A percentile compares a stretch with the other conserved stretches of the same genome.
These are phyloP conservation scores for Epichloe sibirici DNA, from an alignment of 2,329 filamentous ascomycete species.

Conservation along the genomic window DNA sequence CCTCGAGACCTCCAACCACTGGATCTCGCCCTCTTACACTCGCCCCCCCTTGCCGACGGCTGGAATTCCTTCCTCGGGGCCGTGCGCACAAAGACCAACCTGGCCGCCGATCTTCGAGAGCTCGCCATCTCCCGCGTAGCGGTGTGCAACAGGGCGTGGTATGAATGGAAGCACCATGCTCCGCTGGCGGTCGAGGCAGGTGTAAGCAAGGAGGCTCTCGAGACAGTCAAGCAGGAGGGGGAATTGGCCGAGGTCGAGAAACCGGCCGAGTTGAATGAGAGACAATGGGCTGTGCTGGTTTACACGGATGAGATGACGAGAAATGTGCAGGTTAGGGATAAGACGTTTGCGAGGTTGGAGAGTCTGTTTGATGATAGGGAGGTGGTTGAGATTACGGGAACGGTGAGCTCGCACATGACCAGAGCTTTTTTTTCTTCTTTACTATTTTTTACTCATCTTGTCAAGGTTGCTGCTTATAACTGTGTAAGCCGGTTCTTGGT, in stretches of 20 bases:
- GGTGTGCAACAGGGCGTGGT: constrained; percentile 69
- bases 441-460: background rate
- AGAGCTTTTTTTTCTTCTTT: background rate
- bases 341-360: constrained; percentile 53
- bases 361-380: constrained; percentile 53
- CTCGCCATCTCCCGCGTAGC: constrained; percentile 73
- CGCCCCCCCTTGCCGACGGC: constrained; percentile 66
- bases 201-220: constrained; percentile 38
- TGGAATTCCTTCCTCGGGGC: constrained; percentile 61
- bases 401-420: constrained; percentile 31
- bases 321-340: constrained; percentile 55
- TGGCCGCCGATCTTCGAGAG: constrained; percentile 52
- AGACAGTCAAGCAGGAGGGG: constrained; percentile 25
- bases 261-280: constrained; percentile 35
- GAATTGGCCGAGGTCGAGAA: constrained; percentile 13
- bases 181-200: constrained; percentile 51
- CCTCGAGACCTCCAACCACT: constrained; percentile 61
- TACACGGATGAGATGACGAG: constrained; percentile 80
- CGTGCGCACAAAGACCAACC: constrained; percentile 39
- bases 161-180: constrained; percentile 73
- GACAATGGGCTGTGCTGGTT: constrained; percentile 55
- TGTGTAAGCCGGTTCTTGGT: constrained; percentile 77
- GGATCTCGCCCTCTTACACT: constrained; percentile 66
- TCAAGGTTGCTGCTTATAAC: constrained; percentile 60
- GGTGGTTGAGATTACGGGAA: constrained; percentile 71